phyloP scores from a whole-genome alignment of 768 basidiomycete species.

The Megacollybia marginata region DNA sequence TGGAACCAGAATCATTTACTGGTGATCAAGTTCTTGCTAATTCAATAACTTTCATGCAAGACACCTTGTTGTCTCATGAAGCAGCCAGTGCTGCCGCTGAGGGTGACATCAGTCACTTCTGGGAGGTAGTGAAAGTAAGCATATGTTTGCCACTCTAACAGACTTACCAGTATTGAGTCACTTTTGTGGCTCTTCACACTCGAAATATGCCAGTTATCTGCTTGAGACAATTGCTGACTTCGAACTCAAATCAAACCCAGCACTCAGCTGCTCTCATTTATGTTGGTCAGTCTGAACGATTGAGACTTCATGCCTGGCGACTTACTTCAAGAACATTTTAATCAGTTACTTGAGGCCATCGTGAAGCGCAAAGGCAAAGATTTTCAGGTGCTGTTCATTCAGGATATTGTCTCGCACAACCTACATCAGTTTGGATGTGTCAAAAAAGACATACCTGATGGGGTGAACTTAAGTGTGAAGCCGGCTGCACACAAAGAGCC shows the following conservation, averaged over 20 bases:
- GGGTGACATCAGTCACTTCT: constrained; percentile 14
- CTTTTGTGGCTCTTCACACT: constrained; percentile 25
- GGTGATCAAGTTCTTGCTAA: constrained; percentile 19
- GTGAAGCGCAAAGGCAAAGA: too few species aligned
- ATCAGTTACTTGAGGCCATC: too few species aligned
- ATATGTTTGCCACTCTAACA: background rate
- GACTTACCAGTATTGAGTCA: constrained; percentile 3
- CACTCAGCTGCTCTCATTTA: background rate
- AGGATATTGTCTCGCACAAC: too few species aligned
- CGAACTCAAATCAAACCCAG: constrained; percentile 21
- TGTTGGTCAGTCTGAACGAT: background rate
- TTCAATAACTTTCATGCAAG: constrained; percentile 17
- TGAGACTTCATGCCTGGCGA: too few species aligned
- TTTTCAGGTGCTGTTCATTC: too few species aligned
- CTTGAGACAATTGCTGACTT: constrained; percentile 23
- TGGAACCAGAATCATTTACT: background rate
- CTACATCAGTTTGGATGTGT: too few species aligned
- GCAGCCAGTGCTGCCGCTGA: constrained; percentile 8
- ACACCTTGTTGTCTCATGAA: constrained; percentile 14
- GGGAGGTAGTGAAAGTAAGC: constrained; percentile 13
- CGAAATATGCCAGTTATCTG: constrained; percentile 23
- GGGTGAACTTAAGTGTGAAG: too few species aligned
- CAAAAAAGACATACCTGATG: too few species aligned
- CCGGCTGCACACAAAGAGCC: too few species aligned
- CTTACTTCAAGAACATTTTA: too few species aligned